Evolutionary conservation across 2,329 filamentous ascomycete species (phyloP).

Genomic region (Parastagonospora nodorum): DNA sequence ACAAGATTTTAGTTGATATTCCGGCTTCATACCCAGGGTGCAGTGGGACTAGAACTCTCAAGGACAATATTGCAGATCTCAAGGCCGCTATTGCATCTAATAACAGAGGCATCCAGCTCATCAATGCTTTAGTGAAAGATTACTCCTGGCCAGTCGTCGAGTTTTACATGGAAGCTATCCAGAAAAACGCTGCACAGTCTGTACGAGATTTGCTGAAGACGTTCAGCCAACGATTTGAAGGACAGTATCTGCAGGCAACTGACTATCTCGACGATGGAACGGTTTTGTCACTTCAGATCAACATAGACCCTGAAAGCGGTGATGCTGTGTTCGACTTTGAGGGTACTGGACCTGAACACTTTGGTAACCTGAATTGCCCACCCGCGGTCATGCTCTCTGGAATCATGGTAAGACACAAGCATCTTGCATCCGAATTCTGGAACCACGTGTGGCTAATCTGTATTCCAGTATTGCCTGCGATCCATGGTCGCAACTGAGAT

Average conservation of each 20-base stretch:
- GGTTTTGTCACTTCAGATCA: constrained; percentile 40
- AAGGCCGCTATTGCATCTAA: constrained; percentile 45
- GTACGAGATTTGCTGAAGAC: constrained; percentile 39
- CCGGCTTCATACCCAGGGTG: constrained; percentile 38
- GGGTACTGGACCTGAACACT: constrained; percentile 45
- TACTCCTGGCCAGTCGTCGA: constrained; percentile 43
- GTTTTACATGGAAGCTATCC: constrained; percentile 50
- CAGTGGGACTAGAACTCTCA: constrained; percentile 35
- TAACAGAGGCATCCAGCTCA: constrained; percentile 41
- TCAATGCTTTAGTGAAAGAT: constrained; percentile 45
- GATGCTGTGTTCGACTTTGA: constrained; percentile 48
- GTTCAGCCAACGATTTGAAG: constrained; percentile 13
- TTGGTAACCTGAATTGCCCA: constrained; percentile 45
- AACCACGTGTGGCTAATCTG: no score
- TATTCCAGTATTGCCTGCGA: no score
- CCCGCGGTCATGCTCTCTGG: no score
- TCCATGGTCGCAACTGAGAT: no score
- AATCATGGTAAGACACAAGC: no score
- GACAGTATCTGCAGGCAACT: constrained; percentile 24
- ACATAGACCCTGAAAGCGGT: constrained; percentile 38
- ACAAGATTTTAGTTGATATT: constrained; percentile 30
- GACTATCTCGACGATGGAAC: constrained; percentile 53
- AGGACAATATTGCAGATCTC: constrained; percentile 45
- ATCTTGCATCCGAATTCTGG: no score
- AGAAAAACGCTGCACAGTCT: constrained; percentile 39